These are phyloP conservation scores for Aureobasidium namibiae DNA, from an alignment of 2,329 filamentous ascomycete species.

Conservation along the genomic window DNA sequence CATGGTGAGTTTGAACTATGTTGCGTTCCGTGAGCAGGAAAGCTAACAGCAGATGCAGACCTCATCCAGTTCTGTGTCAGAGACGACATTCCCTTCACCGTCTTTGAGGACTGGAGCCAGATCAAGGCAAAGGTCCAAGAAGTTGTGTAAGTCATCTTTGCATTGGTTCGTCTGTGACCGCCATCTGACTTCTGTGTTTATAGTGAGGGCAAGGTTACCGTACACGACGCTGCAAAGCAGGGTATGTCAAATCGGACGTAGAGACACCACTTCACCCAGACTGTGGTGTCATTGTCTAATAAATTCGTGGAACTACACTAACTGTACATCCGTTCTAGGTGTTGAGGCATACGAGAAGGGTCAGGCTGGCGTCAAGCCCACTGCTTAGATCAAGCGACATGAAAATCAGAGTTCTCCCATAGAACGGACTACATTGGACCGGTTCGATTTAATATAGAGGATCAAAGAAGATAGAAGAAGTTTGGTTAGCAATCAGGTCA, in stretches of 20 bases:
- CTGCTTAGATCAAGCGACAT: background rate
- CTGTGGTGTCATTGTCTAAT: too few relatives aligned
- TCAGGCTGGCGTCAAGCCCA: slow-evolving; percentile 27
- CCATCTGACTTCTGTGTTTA: background rate
- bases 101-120: slow-evolving; percentile 75
- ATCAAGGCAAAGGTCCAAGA: slow-evolving; percentile 70
- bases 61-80: slow-evolving; percentile 79
- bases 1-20: slow-evolving; percentile 50
- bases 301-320: too few relatives aligned
- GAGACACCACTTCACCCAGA: too few relatives aligned
- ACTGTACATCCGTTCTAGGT: too few relatives aligned
- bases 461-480: background rate
- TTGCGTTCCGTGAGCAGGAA: background rate
- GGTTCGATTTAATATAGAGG: background rate
- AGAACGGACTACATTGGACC: background rate
- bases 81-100: slow-evolving; percentile 77
- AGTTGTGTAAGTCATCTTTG: slow-evolving; percentile 43
- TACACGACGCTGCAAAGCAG: slow-evolving; percentile 59
- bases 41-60: slow-evolving; percentile 44
- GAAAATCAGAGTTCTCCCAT: too few relatives aligned
- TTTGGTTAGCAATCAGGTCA: background rate
- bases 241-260: too few relatives aligned
- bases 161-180: background rate
- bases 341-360: slow-evolving; percentile 40
- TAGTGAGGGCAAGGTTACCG: slow-evolving; percentile 59